Conservation (phyloP, 345 rosid genomes). For the Conringia planisiliqua region DNA sequence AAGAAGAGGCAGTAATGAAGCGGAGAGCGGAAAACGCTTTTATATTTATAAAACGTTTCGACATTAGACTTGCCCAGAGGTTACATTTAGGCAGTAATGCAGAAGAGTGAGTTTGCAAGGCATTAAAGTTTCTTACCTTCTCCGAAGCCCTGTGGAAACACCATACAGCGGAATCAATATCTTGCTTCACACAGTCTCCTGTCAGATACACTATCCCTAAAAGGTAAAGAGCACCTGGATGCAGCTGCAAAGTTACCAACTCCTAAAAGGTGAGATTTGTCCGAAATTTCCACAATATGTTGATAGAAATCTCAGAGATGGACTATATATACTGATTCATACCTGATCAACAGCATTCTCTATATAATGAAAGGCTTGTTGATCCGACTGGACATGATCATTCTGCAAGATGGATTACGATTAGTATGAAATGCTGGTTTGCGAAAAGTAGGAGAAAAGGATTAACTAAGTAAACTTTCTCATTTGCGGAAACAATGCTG, state of each 20-base stretch:
- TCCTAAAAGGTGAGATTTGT: constrained; percentile 23
- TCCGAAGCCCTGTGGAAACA: constrained; percentile 91
- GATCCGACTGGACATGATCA: constrained; percentile 74
- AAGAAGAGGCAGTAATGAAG: neutral
- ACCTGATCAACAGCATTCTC: constrained; percentile 98
- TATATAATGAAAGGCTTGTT: constrained; percentile 82
- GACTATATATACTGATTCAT: constrained; percentile 5
- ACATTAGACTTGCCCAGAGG: neutral
- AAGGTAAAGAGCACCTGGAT: constrained; percentile 95
- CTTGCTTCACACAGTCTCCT: constrained; percentile 91
- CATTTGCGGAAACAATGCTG: too few relatives aligned
- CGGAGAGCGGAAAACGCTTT: neutral
- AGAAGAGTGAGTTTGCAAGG: neutral
- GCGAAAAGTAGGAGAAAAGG: neutral
- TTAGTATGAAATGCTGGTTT: neutral
- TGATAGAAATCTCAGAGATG: neutral
- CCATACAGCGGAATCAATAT: constrained; percentile 86
- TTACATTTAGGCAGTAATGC: too few relatives aligned
- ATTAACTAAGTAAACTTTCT: neutral
- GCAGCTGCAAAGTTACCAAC: constrained; percentile 54
- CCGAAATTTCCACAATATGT: neutral
- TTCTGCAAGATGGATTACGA: constrained; percentile 38
- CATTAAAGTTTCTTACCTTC: constrained; percentile 41
- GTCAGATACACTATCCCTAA: constrained; percentile 81
- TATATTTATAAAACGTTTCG: neutral